Base-by-base conservation (phyloP, 1,284 basidiomycete genomes). In the Tilletia walkeri region DNA sequence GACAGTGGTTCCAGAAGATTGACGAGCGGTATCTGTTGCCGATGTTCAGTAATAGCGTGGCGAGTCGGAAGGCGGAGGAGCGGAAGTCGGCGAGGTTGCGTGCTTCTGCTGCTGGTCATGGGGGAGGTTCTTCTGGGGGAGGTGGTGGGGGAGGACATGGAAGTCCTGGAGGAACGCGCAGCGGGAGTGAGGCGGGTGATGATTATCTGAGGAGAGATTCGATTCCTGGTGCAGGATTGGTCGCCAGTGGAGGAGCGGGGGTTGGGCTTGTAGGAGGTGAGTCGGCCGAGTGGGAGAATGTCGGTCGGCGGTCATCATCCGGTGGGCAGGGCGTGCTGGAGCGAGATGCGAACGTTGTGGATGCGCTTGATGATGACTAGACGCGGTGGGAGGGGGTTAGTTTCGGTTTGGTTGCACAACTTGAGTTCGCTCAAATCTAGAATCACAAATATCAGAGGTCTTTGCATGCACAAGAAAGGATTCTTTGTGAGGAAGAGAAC, bases 21-120 rank as follows among this genome's bases (percentile, higher is more conserved):
- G 95, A 99, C 84, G 94, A 99, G 84, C 88, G 94, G 72, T 99
- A 97, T 84, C 87, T 99, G 18, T 85, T 98, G 2, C 96, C 95
- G 16, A 86, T 97, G 53, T 99, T 99, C 86, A 94, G 92, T 70
- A 98, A 98, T 70, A 77, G 84, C 39, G 85, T 85, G 0, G 85
- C 85, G 0, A 83, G 78, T 16, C 78, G 85, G 36, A 82, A 84
- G 72, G 83, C 85, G 68, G 82, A 84, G 39, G 79, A 82, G 70
- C 79, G 82, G 48, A 83, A 81, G 70, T 63, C 59, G 74, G 74
- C 36, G 4, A 5, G 48, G 36, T n/a, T 41, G 59, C 36, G 36
- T 10, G 59, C 59, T 38, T 24, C 59, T 10, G 36, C 59, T 6
- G 10, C 12, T 10, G 38, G 59, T 39, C 12, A 18, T 53, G 20